Conservation (phyloP, 192 early-diverging fungal species). For the Blastocladiella britannica region DNA sequence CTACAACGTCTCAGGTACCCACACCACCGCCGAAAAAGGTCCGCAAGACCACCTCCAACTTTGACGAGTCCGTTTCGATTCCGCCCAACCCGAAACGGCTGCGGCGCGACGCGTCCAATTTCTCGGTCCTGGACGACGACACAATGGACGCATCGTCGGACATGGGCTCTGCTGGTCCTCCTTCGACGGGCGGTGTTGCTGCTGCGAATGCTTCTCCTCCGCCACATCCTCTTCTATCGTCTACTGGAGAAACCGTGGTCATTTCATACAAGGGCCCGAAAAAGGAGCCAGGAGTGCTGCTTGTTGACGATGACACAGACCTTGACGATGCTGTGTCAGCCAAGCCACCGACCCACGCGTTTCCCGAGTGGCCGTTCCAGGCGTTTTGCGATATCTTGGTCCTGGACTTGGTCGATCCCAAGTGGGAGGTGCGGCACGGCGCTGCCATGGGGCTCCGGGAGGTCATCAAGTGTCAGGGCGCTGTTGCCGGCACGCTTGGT, state of each 20-base stretch:
- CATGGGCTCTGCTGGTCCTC: neutral
- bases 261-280: constrained; percentile 4
- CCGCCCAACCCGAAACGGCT: no score
- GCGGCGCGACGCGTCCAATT: no score
- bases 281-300: constrained; percentile 31
- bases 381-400: constrained; percentile 43
- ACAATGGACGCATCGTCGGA: neutral
- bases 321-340: constrained; percentile 31
- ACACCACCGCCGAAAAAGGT: neutral
- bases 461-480: constrained; percentile 66
- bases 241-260: neutral
- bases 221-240: neutral
- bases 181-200: neutral
- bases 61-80: no score
- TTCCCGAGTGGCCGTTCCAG: constrained; percentile 51
- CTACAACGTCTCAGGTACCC: neutral
- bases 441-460: constrained; percentile 83
- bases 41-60: neutral
- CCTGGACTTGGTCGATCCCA: constrained; percentile 45
- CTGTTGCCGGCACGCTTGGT: constrained; percentile 46
- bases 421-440: constrained; percentile 89
- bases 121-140: neutral
- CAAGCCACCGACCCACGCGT: constrained; percentile 11
- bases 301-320: constrained; percentile 31
- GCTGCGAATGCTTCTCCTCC: neutral